Evolutionary conservation across 1,284 basidiomycete genomes (phyloP), one percentile per base, ranked within the genome.

Genomic region (Vanrija sp.): DNA sequence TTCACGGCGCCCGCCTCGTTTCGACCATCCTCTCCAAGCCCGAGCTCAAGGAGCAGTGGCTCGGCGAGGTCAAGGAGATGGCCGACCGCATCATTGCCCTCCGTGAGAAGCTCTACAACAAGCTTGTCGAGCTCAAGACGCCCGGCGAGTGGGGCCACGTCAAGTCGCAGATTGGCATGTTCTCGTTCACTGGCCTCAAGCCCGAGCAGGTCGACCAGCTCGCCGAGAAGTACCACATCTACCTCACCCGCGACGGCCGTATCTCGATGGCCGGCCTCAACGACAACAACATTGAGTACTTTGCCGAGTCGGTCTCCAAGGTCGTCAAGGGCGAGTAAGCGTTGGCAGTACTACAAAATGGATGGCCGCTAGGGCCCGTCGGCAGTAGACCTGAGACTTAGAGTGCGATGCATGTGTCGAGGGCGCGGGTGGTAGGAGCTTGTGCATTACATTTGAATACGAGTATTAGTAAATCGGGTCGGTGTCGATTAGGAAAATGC

Each of bases 191-290:
- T 51, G 92, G 92, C 35, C 75, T 93, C 67, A 85, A 83, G 57
- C 55, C 54, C 35, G 81, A 84, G 44, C 95, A 98, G 74, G 92
- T 91, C 65, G 87, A 89, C 67, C 82, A 81, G 20, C 82, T 98
- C 57, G 88, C 92, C 41, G 84, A 95, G 70, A 88, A 91, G 75
- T 91, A 91, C 15, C 92, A 97, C 77, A 84, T 98, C 67, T 98
- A 98, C 80, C 68, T 83, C 66, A 81, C 80, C 24, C 68, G 68
- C 49, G 78, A 80, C 61, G 91, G 90, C 42, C 87, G 91, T 66
- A 93, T 94, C 68, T 93, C 90, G 50, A 96, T 97, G 92, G 92
- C 95, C 61, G 96, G 92, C 25, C 78, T 98, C 68, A 98, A 97
- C 80, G 80, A 81, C 58, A 76, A 80, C 72, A 98, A 98, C 81